Evolutionary conservation across 768 basidiomycete species (phyloP), one percentile per base, ranked within the genome.

Genomic region (Pleurotus sapidus): DNA sequence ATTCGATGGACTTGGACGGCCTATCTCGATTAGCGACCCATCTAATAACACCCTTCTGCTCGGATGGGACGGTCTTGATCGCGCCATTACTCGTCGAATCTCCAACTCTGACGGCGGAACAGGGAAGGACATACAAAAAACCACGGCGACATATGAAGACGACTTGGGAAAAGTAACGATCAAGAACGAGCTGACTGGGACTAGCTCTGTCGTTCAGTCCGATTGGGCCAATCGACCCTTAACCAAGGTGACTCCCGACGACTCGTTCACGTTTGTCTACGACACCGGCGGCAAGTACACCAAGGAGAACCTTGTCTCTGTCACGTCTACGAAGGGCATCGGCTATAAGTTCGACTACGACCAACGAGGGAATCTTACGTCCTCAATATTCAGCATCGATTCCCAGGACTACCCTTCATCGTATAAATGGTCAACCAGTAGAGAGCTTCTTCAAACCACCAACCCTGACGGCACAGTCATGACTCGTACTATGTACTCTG

Each of bases 1-100:
- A 11, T 60, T 58, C 34, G 56, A 60, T 57, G 59, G 59, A 4
- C 43, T 60, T 9, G 59, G 59, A 8, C 59, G 55, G 3, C 59
- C 56, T 7, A 6, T 18, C 9, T 30, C 17, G 12, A 38, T 60
- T 23, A 20, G 39, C 12, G 59, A 60, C 24, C 59, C 59, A 8
- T 46, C 45, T 17, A 56, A 45, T 2, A 56, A 45, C 7, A 49
- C 23, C 6, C 43, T 60, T 23, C 7, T 23, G 27, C 49, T 60
- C 5, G 42, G 48, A 23, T 60, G 59, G 59, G 59, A 60, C 46
- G 59, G 59, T 3, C 56, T 60, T 5, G 56, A 25, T 8, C 46
- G 59, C 5, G 42, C 53, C 3, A 42, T 25, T 1, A 54, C 34
- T 18, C 51, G 51, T 3, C 39, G 15, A 9, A 39, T 54, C 5